phyloP scores from a whole-genome alignment of 306 rosid species.

The Gillenia trifoliata region DNA sequence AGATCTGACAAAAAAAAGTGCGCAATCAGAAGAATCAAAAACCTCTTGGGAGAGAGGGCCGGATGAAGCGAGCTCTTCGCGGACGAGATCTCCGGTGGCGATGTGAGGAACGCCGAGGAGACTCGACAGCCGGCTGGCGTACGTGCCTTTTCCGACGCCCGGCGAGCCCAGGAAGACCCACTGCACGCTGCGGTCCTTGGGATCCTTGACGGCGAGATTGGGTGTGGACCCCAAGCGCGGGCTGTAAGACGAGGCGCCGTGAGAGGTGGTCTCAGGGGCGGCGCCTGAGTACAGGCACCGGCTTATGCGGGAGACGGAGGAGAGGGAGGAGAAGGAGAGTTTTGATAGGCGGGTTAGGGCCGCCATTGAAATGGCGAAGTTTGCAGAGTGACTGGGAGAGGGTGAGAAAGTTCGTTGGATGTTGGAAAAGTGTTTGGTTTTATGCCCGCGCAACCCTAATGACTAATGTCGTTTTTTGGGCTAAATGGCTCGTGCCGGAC shows the following conservation, averaged over 20 bases:
- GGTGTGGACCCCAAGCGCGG: constrained; percentile 24
- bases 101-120: constrained; percentile 83
- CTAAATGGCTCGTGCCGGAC: no score
- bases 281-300: constrained; percentile 37
- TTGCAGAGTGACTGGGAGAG: background rate
- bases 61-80: constrained; percentile 81
- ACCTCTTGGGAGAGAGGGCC: constrained; percentile 72
- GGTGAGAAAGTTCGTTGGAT: background rate
- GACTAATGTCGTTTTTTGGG: background rate
- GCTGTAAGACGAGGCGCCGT: constrained; percentile 22
- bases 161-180: constrained; percentile 92
- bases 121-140: constrained; percentile 76
- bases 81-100: constrained; percentile 94
- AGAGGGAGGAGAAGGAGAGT: constrained; percentile 18
- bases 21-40: background rate
- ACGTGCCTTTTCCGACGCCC: constrained; percentile 95
- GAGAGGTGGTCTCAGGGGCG: constrained; percentile 27
- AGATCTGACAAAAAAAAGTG: background rate
- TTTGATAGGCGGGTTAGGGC: constrained; percentile 62
- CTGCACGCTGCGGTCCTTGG: constrained; percentile 50
- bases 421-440: background rate
- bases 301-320: constrained; percentile 24
- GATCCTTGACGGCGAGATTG: constrained; percentile 34
- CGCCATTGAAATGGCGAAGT: constrained; percentile 42
- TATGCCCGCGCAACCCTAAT: constrained; percentile 6